Base-by-base conservation (phyloP, 352 stramenopile species). In the Peronospora belbahrii region DNA sequence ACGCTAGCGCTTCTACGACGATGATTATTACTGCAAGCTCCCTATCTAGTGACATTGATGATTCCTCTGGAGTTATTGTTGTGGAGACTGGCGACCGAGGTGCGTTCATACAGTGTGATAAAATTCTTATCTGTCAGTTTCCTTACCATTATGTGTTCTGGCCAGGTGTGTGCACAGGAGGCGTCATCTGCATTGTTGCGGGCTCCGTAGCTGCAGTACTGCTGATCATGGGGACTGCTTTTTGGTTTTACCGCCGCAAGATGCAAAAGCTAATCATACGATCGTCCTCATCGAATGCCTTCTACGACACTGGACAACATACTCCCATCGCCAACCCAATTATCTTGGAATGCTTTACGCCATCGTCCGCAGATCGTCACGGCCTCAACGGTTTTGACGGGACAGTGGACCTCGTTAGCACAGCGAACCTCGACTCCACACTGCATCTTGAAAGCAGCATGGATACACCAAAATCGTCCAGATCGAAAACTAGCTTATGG, bases 321-420 rank as follows among this genome's bases (percentile, higher is more conserved):
- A 59, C 41, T 19, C 25, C 43, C 13, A 40, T 43, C 6, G 47
- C 22, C 2, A 14, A 56, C 5, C 30, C 60, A 0, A 35, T 66
- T 6, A 8, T 47, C 4, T 46, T 59, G 22, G 53, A 63, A 14
- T 60, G 43, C 20, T 62, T 46, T 31, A 43, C 20, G 14, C 48
- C 54, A 13, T 49, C 53, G 6, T 34, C 42, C 17, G 30, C 44
- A n/a, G 5, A 20, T 55, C 8, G 30, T 18, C 0, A 32, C 51
- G 25, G 55, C 22, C 11, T 52, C 1, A 63, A 56, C 24, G 59
- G 54, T 17, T 60, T 62, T 15, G 46, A 59, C 43, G 25, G 47
- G n/a, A 69, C 59, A 0, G 49, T 67, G 3, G 31, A 67, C 4
- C 38, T 65, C n/a, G 52, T 48, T 4, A 63, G 46, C 36, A 59